phyloP scores from a whole-genome alignment of 2,329 filamentous ascomycete genomes.

The Phyllosticta citrichinensis region DNA sequence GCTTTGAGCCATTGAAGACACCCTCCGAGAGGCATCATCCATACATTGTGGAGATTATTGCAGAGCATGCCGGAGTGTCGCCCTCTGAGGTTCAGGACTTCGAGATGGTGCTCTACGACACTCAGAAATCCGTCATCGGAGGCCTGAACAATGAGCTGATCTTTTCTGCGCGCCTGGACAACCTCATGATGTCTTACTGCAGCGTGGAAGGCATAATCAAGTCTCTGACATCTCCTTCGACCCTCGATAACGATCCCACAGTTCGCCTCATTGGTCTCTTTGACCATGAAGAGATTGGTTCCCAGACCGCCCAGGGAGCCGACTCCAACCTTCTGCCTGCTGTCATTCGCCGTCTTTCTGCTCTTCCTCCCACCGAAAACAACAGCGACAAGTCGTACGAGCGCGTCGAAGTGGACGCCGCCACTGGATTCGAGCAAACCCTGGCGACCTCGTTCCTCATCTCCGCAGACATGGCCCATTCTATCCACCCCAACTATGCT shows the following conservation, averaged over 20 bases:
- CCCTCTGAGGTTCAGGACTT: slow-evolving; percentile 77
- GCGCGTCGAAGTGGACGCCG: slow-evolving; percentile 45
- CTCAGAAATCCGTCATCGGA: slow-evolving; percentile 79
- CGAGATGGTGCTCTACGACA: slow-evolving; percentile 94
- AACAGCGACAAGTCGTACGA: slow-evolving; percentile 58
- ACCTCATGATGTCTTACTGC: slow-evolving; percentile 94
- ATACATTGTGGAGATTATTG: slow-evolving; percentile 75
- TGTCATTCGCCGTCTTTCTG: slow-evolving; percentile 75
- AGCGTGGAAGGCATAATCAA: slow-evolving; percentile 75
- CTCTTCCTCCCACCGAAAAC: slow-evolving; percentile 54
- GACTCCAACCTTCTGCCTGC: slow-evolving; percentile 85
- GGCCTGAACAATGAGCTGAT: slow-evolving; percentile 90
- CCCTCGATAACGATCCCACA: slow-evolving; percentile 64
- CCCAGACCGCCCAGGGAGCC: slow-evolving; percentile 82
- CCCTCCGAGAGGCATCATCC: slow-evolving; percentile 81
- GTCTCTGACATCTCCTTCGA: slow-evolving; percentile 54
- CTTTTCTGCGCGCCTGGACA: slow-evolving; percentile 91
- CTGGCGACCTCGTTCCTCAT: slow-evolving; percentile 85
- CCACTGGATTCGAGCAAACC: slow-evolving; percentile 88
- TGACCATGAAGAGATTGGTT: slow-evolving; percentile 96
- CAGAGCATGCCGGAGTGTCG: slow-evolving; percentile 62
- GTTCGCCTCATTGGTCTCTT: slow-evolving; percentile 93
- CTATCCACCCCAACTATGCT: slow-evolving; percentile 88
- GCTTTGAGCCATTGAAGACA: slow-evolving; percentile 65
- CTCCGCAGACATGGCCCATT: slow-evolving; percentile 96